A percentile compares a stretch with the other conserved stretches of the same genome.
Evolutionary conservation across 305 asterid genomes (phyloP).

Genomic region (Solanum hybrid): DNA sequence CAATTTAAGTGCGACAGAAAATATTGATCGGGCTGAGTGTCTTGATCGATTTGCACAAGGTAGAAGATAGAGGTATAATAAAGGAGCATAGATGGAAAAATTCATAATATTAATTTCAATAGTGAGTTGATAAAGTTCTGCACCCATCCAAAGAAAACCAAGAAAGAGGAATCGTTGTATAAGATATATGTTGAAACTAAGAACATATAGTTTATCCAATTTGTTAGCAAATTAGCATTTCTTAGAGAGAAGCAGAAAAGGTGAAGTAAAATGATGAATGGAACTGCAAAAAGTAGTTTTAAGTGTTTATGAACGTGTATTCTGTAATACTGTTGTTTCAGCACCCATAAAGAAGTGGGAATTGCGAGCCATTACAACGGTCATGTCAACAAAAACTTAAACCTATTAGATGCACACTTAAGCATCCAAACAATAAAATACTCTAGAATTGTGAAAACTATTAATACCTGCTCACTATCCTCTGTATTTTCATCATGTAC

Average conservation of each 20-base stretch:
- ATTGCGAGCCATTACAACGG: not conserved
- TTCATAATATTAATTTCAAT: not conserved
- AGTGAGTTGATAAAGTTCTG: not conserved
- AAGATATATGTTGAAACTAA: not conserved
- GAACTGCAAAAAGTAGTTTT: not conserved
- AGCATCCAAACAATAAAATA: not conserved
- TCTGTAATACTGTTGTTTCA: not conserved
- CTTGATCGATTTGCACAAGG: not conserved
- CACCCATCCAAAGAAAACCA: not conserved
- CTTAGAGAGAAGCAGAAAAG: not conserved
- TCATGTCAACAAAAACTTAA: not conserved
- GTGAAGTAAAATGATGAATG: not conserved
- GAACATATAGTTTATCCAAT: not conserved
- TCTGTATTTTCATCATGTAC: slow-evolving; percentile 50
- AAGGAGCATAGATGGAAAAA: not conserved
- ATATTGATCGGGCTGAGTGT: not conserved
- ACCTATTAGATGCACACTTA: not conserved
- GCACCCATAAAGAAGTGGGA: not conserved
- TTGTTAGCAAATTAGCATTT: not conserved
- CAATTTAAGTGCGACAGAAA: not conserved
- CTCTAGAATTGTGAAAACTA: not conserved
- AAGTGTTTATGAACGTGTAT: not conserved
- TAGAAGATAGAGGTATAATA: not conserved
- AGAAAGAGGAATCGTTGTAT: not conserved
- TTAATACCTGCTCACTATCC: slow-evolving; percentile 52